phyloP scores from a whole-genome alignment of 1,284 basidiomycete genomes.

The Pyrrhoderma noxium region DNA sequence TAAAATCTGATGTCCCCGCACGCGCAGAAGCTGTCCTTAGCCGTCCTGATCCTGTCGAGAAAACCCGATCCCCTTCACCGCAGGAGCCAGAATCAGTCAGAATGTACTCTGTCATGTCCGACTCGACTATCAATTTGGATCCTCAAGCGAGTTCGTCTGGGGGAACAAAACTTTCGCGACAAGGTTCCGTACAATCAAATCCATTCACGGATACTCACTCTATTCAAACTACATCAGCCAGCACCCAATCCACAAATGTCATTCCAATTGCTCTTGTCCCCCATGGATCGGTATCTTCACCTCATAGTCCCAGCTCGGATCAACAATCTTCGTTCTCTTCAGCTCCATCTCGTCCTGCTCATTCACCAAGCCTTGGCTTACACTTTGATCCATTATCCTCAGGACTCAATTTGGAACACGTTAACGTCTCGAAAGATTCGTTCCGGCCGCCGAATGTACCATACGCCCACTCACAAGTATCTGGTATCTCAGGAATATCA shows the following conservation, averaged over 20 bases:
- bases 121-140: conserved; percentile 12
- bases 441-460: conserved; percentile 31
- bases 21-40: conserved; percentile 68
- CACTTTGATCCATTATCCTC: conserved; percentile 19
- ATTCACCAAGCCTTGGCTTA: conserved; percentile 45
- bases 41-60: conserved; percentile 70
- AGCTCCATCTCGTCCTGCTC: conserved; percentile 52
- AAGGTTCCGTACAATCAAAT: conserved; percentile 40
- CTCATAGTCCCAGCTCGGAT: conserved; percentile 67
- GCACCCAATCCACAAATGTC: conserved; percentile 71
- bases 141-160: conserved; percentile 4
- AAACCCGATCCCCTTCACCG: conserved; percentile 29
- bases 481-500: conserved; percentile 44
- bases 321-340: conserved; percentile 15
- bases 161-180: conserved; percentile 21
- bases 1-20: conserved; percentile 58
- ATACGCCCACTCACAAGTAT: conserved; percentile 46
- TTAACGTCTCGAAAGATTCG: conserved; percentile 51
- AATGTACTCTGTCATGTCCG: conserved; percentile 19
- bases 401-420: conserved; percentile 52
- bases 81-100: conserved; percentile 10
- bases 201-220: conserved; percentile 73
- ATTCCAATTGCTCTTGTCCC: conserved; percentile 76
- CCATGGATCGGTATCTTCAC: conserved; percentile 49
- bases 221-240: conserved; percentile 64